Conservation (phyloP, 2,329 filamentous ascomycete genomes). For the Colletotrichum nymphaeae region DNA sequence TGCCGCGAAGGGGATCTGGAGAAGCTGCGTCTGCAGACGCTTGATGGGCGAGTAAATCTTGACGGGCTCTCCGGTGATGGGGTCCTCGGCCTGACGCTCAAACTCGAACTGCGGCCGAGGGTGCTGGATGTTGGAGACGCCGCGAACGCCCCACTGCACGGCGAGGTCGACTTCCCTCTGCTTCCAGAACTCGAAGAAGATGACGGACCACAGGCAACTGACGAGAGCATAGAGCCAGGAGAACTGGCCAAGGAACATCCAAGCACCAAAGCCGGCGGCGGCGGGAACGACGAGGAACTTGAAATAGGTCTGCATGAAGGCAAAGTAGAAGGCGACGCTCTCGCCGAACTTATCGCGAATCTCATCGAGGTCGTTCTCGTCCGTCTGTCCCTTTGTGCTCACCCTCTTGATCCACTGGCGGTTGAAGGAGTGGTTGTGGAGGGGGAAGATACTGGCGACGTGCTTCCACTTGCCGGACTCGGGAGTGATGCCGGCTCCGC, state of each 20-base stretch:
- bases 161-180: constrained; percentile 89
- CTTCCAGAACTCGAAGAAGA: constrained; percentile 97
- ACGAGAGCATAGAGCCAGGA: constrained; percentile 83
- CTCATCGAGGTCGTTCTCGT: constrained; percentile 74
- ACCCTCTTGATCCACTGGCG: constrained; percentile 80
- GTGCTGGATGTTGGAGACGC: constrained; percentile 83
- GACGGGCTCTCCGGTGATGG: constrained; percentile 82
- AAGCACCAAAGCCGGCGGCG: constrained; percentile 79
- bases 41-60: constrained; percentile 81
- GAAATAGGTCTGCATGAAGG: constrained; percentile 93
- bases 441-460: constrained; percentile 79
- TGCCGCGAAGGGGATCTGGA: constrained; percentile 88
- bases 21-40: constrained; percentile 79
- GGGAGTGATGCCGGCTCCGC: constrained; percentile 82
- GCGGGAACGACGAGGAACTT: constrained; percentile 86
- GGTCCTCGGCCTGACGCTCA: constrained; percentile 81
- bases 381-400: constrained; percentile 77
- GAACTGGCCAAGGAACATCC: constrained; percentile 86
- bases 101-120: constrained; percentile 82
- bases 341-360: constrained; percentile 85
- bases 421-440: constrained; percentile 83
- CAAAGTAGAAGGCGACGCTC: constrained; percentile 93
- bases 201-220: constrained; percentile 86
- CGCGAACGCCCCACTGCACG: constrained; percentile 88
- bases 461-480: constrained; percentile 77